Evolutionary conservation across 257 asterid genomes (phyloP).

Genomic region (Przewalskia tangutica): DNA sequence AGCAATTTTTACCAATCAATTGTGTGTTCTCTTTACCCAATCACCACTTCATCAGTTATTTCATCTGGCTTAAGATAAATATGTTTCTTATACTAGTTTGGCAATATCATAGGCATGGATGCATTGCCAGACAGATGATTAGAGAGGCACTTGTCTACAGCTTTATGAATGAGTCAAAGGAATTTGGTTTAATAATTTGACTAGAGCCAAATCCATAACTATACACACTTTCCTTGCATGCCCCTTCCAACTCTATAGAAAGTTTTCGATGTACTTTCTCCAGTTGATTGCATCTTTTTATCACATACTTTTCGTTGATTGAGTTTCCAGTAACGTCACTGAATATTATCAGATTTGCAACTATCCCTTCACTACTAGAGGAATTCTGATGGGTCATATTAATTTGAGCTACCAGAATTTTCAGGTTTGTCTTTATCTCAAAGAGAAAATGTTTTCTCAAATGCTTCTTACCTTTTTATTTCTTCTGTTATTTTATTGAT

Average conservation of each 20-base stretch:
- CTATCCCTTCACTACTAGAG: conserved; percentile 96
- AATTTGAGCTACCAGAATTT: conserved; percentile 66
- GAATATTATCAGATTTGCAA: conserved; percentile 60
- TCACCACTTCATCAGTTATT: background rate
- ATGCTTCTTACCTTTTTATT: conserved; percentile 5
- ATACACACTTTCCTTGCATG: background rate
- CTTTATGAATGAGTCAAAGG: background rate
- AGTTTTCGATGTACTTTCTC: background rate
- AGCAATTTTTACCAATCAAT: background rate
- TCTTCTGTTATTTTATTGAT: conserved; percentile 9
- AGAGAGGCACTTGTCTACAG: background rate
- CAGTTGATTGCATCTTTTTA: conserved; percentile 1
- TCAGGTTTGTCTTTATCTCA: conserved; percentile 22
- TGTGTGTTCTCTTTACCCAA: background rate
- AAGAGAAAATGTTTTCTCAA: background rate
- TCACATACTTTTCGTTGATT: background rate
- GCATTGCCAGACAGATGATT: background rate
- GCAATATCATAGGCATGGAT: background rate
- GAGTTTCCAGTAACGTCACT: background rate
- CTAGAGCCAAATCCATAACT: background rate
- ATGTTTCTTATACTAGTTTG: background rate
- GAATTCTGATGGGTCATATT: conserved; percentile 95
- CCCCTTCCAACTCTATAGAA: background rate
- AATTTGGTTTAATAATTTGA: background rate
- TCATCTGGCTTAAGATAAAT: background rate